phyloP scores from a whole-genome alignment of 495 filamentous ascomycete genomes.

The Neurospora sp. region DNA sequence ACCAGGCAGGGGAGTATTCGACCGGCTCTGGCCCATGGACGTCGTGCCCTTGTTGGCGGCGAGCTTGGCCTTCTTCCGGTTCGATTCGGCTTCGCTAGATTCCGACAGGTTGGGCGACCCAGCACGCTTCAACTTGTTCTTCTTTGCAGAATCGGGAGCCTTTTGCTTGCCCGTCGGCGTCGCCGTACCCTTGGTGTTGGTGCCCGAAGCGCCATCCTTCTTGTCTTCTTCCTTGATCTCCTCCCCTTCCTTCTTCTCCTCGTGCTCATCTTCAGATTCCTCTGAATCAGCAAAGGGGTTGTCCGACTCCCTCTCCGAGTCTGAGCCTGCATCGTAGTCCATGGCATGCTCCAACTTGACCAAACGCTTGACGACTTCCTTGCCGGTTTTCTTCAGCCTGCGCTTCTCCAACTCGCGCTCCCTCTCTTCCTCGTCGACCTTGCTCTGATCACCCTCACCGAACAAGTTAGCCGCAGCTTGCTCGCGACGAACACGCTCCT shows the following conservation, averaged over 20 bases:
- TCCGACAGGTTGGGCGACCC: slow-evolving; percentile 82
- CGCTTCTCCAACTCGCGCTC: slow-evolving; percentile 59
- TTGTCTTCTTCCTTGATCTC: slow-evolving; percentile 40
- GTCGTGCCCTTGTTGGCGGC: slow-evolving; percentile 44
- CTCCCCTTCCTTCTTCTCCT: slow-evolving; percentile 33
- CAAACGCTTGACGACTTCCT: slow-evolving; percentile 66
- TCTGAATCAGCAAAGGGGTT: slow-evolving; percentile 53
- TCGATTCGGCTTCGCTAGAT: slow-evolving; percentile 80
- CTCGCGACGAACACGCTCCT: slow-evolving; percentile 76
- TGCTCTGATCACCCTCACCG: slow-evolving; percentile 70
- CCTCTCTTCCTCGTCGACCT: slow-evolving; percentile 71
- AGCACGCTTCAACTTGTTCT: slow-evolving; percentile 66
- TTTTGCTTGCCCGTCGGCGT: slow-evolving; percentile 61
- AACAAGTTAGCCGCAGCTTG: slow-evolving; percentile 82
- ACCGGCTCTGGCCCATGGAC: slow-evolving; percentile 33
- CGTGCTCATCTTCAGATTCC: slow-evolving; percentile 26
- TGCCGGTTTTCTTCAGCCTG: slow-evolving; percentile 56
- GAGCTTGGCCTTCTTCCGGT: slow-evolving; percentile 73
- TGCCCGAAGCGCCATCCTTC: slow-evolving; percentile 55
- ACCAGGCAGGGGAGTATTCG: slow-evolving; percentile 46
- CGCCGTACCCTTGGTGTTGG: slow-evolving; percentile 59
- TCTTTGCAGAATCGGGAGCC: slow-evolving; percentile 44
- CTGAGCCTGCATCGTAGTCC: slow-evolving; percentile 71
- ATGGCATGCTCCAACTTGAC: slow-evolving; percentile 75
- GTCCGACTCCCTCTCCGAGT: slow-evolving; percentile 40